Percentiles rank a stretch among this genome's conserved stretches.
phyloP scores from a whole-genome alignment of 1,139 yeast species.

The Debaryomyces subglobosus region DNA sequence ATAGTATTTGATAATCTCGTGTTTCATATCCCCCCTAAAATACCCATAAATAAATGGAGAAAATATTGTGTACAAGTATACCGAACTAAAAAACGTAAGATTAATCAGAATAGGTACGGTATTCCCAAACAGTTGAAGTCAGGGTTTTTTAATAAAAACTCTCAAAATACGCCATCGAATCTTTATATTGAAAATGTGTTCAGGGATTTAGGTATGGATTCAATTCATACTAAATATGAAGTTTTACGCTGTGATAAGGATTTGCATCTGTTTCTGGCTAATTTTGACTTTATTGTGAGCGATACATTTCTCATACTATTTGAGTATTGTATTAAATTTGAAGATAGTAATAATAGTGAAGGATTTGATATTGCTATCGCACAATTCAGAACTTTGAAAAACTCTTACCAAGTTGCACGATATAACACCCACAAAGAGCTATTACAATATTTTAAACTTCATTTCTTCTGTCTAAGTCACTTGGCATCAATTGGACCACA shows the following conservation, averaged over 20 bases:
- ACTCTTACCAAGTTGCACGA: not conserved
- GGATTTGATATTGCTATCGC: not conserved
- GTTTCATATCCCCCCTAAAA: conserved; percentile 9
- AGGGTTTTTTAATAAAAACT: not conserved
- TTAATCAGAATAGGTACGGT: not conserved
- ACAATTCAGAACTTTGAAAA: conserved; percentile 1
- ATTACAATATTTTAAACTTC: conserved; percentile 8
- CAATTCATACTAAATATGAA: conserved; percentile 6
- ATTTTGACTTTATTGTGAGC: not conserved
- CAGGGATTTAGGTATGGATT: not conserved
- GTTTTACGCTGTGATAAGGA: not conserved
- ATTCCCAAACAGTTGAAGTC: conserved; percentile 1
- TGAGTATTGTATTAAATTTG: conserved; percentile 4
- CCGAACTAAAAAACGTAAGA: not conserved
- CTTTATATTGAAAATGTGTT: conserved; percentile 3
- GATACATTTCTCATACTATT: conserved; percentile 1
- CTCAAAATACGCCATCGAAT: not conserved
- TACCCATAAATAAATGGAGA: conserved; percentile 18
- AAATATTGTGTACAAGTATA: conserved; percentile 17
- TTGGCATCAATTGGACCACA: conserved; percentile 3
- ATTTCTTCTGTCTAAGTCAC: conserved; percentile 5
- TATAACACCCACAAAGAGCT: not conserved
- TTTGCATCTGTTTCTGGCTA: not conserved
- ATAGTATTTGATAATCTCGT: conserved; percentile 8
- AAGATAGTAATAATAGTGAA: not conserved